Conservation (phyloP, 768 basidiomycete genomes). For the Pholiota molesta region DNA sequence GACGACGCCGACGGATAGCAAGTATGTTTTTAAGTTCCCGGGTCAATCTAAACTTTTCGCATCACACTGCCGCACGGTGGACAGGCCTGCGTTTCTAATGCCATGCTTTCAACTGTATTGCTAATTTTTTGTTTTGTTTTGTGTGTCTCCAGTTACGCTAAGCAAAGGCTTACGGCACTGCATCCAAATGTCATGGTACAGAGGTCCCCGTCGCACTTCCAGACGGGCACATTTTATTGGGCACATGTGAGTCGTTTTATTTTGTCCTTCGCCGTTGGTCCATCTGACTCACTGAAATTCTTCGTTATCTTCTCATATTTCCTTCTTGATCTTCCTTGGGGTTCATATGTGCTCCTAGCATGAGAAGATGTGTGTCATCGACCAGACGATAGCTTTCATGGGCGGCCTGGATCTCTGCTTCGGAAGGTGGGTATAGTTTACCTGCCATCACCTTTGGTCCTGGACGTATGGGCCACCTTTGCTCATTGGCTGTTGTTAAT, state of each 20-base stretch:
- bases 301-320: background rate
- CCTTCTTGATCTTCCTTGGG: background rate
- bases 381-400: conserved; percentile 97
- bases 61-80: background rate
- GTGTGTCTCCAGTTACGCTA: conserved; percentile 66
- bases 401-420: conserved; percentile 96
- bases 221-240: conserved; percentile 98
- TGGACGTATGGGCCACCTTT: background rate
- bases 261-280: background rate
- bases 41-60: conserved; percentile 10
- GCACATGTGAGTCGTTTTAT: conserved; percentile 72
- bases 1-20: conserved; percentile 94
- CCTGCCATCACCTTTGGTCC: background rate
- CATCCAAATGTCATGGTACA: conserved; percentile 97
- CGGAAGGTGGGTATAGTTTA: conserved; percentile 54
- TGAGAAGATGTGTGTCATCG: conserved; percentile 97
- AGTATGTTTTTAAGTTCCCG: conserved; percentile 48
- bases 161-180: conserved; percentile 74
- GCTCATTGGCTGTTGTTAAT: background rate
- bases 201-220: conserved; percentile 95
- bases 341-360: conserved; percentile 53
- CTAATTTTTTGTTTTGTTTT: conserved; percentile 5
- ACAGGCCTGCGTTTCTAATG: background rate
- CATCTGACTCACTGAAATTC: conserved; percentile 11
- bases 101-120: background rate